Base-by-base conservation (phyloP, 2,329 filamentous ascomycete species). In the Colletotrichum shisoi region DNA sequence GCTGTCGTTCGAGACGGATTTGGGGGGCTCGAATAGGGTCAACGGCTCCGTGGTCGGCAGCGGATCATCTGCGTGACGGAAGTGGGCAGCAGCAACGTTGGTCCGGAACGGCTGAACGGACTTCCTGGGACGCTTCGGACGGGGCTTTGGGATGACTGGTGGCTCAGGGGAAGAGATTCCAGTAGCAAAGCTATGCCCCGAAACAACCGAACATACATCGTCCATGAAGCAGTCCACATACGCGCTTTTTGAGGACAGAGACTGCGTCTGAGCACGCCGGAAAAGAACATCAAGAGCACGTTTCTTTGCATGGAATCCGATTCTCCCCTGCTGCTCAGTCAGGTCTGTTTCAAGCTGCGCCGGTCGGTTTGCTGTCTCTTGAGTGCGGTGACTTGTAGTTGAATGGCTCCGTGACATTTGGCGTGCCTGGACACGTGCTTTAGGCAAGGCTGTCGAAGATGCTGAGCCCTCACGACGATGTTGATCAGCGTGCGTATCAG, bases 341-440 rank as follows among this genome's bases (percentile, higher is more conserved):
- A 81, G 79, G 9, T 80, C 77, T 37, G 78, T 80, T 72, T 89
- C 87, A 11, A 89, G 76, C 69, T 88, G 86, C 5, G 87, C 87
- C 21, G 84, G 85, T 59, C 85, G 76, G 12, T 52, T 58, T 7
- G 15, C 27, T 5, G 37, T 27, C 9, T 45, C 53, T 2, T 19
- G 59, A 13, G 39, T 44, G 13, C 21, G 70, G n/a, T 62, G 63
- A 21, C 34, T 69, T 34, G 39, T 17, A 21, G n/a, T 59, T 6
- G 63, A 67, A 31, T 44, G 31, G 4, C 27, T 44, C 39, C 58
- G 62, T 9, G 67, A 67, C 21, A 76, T 71, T 21, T 72, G 71
- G 12, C 57, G 52, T 52, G 48, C 7, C 13, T 57, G n/a, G 34
- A 21, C 34, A 24, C 57, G 57, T 37, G 48, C 57, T 12, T 45